These are phyloP conservation scores for Lipomyces yamadae DNA, from an alignment of 805 yeast genomes.

Conservation along the genomic window DNA sequence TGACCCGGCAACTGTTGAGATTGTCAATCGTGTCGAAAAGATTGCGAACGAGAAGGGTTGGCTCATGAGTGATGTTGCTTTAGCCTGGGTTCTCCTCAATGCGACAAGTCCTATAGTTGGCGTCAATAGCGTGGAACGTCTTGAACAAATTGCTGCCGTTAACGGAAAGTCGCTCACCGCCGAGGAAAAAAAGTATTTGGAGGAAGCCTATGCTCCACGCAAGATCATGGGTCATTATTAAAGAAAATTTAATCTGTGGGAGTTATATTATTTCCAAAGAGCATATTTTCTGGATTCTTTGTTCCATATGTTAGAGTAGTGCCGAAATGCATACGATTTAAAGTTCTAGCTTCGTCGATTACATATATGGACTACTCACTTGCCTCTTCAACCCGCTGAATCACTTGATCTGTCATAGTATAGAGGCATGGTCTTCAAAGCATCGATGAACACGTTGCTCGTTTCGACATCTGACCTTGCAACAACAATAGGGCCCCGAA, in stretches of 20 bases:
- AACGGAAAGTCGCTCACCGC: slow-evolving; percentile 49
- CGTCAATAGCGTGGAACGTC: slow-evolving; percentile 53
- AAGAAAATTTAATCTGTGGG: neutral
- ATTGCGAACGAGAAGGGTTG: slow-evolving; percentile 54
- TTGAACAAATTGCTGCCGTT: slow-evolving; percentile 58
- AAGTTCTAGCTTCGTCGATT: no score
- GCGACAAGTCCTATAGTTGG: slow-evolving; percentile 64
- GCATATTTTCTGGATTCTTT: no score
- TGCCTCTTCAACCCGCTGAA: no score
- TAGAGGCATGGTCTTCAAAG: no score
- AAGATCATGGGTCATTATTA: slow-evolving; percentile 26
- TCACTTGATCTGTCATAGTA: no score
- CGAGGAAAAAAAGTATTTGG: slow-evolving; percentile 45
- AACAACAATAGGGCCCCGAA: no score
- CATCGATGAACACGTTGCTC: no score
- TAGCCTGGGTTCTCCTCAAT: slow-evolving; percentile 59
- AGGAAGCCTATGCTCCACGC: slow-evolving; percentile 43
- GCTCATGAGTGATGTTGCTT: slow-evolving; percentile 59
- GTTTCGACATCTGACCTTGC: no score
- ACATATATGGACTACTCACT: no score
- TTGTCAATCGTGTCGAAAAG: slow-evolving; percentile 56
- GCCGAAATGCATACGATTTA: no score
- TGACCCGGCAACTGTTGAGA: slow-evolving; percentile 39
- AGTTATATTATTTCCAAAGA: no score
- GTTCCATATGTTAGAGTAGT: no score